These are phyloP conservation scores for Stenocarpella maydis DNA, from an alignment of 2,329 filamentous ascomycete species.

Conservation along the genomic window DNA sequence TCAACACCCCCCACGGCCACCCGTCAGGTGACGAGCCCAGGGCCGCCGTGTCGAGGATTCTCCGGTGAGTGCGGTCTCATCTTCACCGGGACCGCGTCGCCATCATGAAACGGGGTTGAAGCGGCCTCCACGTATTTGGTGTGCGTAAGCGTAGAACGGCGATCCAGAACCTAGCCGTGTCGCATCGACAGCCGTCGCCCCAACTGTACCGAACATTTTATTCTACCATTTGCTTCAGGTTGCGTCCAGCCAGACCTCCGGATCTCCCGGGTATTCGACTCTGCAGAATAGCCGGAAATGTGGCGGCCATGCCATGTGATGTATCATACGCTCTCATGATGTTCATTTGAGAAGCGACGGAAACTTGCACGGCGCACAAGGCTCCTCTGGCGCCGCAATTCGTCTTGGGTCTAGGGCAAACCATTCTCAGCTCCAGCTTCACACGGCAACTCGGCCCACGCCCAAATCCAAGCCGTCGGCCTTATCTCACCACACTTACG, in stretches of 20 bases:
- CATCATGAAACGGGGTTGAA: slow-evolving; percentile 18
- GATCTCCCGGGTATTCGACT: neutral
- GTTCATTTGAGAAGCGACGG: neutral
- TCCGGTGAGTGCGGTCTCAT: slow-evolving; percentile 13
- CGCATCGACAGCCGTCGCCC: slow-evolving; percentile 4
- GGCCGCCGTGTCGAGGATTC: slow-evolving; percentile 1
- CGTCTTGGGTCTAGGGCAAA: too few relatives aligned
- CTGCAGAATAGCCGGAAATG: neutral
- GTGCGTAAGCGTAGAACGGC: slow-evolving; percentile 11
- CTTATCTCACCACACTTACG: neutral
- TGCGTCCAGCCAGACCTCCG: neutral
- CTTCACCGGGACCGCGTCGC: neutral
- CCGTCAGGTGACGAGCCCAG: slow-evolving; percentile 1
- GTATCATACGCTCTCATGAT: neutral
- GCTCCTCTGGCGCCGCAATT: neutral
- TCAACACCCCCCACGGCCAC: neutral
- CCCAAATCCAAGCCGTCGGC: neutral
- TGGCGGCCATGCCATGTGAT: neutral
- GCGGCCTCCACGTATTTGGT: slow-evolving; percentile 6
- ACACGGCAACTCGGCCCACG: neutral
- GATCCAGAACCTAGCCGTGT: slow-evolving; percentile 13
- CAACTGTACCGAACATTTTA: neutral
- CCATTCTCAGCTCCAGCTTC: neutral
- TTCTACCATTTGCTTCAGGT: neutral
- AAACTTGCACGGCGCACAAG: too few relatives aligned